Evolutionary conservation across 2,329 filamentous ascomycete species (phyloP), one percentile per base, ranked within the genome.

Genomic region (Pseudocercospora cruenta): DNA sequence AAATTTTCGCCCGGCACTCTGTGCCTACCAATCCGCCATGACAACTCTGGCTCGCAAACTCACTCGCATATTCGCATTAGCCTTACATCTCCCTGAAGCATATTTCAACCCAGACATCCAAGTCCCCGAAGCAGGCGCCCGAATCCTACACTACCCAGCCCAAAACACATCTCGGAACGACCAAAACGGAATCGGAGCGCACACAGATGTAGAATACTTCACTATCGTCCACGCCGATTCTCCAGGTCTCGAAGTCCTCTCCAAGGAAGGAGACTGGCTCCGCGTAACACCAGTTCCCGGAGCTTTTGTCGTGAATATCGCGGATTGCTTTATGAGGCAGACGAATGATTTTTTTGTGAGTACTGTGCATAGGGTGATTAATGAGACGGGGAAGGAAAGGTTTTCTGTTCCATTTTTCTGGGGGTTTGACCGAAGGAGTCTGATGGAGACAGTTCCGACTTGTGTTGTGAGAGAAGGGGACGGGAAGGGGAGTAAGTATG

Each of bases 71-170:
- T 79, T 80, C 62, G 79, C 78, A 1, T 67, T 78, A 6, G 76
- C 74, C 0, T 71, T 80, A 2, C 61, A 69, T 22, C 70, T 80
- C 1, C 71, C 73, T 9, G 78, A 78, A 63, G 62, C 69, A 14
- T 72, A 78, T 57, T 80, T 80, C 60, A 78, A 80, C 60, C 36
- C 59, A 1, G 74, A 78, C 74, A 76, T 73, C 0, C 78, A 73
- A 19, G 75, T 78, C 51, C 67, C 78, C 0, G 78, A 77, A 2
- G 79, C 77, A 7, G 78, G 78, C 39, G 74, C 73, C 0, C 68
- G 78, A 16, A 68, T 80, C 5, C 68, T 79, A 8, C 77, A 79
- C 65, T 80, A 80, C 55, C 73, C 79, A 8, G 69, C 76, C 0
- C 69, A 66, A 24, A 2, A 2, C n/a, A 10, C 26, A 2, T 43